Evolutionary conservation across 2,329 filamentous ascomycete genomes (phyloP).

Genomic region (Dactylellina sp.): DNA sequence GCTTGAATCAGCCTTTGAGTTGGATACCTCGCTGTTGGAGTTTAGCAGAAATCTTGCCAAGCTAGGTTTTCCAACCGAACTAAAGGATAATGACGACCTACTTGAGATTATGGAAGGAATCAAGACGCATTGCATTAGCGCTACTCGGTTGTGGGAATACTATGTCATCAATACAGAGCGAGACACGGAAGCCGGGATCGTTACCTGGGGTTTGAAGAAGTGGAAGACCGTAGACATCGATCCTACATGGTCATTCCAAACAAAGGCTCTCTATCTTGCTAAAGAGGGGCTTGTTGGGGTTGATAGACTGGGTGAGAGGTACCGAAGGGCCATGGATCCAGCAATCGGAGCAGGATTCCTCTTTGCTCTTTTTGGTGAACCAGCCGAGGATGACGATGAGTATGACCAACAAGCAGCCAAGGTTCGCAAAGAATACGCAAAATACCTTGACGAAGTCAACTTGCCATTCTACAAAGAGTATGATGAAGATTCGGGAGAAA

Average conservation of each 20-base stretch:
- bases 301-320: conserved; percentile 83
- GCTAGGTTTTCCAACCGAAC: conserved; percentile 79
- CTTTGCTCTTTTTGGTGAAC: conserved; percentile 74
- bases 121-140: conserved; percentile 81
- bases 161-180: conserved; percentile 84
- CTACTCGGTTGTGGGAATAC: conserved; percentile 89
- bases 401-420: conserved; percentile 69
- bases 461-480: conserved; percentile 92
- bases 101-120: conserved; percentile 84
- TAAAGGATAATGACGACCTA: conserved; percentile 78
- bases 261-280: conserved; percentile 73
- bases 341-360: conserved; percentile 76
- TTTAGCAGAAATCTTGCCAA: conserved; percentile 73
- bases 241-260: conserved; percentile 65
- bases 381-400: conserved; percentile 69
- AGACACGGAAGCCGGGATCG: conserved; percentile 75
- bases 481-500: conserved; percentile 82
- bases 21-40: conserved; percentile 75
- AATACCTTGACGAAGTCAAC: conserved; percentile 85
- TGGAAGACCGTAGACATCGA: conserved; percentile 65
- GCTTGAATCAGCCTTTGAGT: conserved; percentile 73
- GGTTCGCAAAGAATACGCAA: conserved; percentile 68
- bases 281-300: conserved; percentile 77
- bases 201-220: conserved; percentile 76
- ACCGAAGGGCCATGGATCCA: conserved; percentile 78